These are phyloP conservation scores for Trichoderma guizhouense DNA, from an alignment of 2,329 filamentous ascomycete genomes.

Conservation along the genomic window DNA sequence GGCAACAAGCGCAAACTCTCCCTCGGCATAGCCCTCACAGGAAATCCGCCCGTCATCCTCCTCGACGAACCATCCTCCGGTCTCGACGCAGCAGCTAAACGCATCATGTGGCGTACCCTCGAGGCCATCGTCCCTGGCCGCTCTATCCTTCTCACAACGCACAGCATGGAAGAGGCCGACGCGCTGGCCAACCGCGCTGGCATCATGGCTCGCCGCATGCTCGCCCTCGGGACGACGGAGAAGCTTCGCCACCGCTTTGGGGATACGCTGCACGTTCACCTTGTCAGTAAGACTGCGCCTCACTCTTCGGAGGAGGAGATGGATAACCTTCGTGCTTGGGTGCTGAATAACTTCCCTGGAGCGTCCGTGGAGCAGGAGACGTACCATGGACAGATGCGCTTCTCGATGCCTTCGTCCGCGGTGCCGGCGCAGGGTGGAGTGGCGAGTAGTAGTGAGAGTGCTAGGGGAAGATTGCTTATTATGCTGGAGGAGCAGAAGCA, in stretches of 20 bases:
- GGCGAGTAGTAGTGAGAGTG: conserved; percentile 31
- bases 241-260: conserved; percentile 67
- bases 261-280: conserved; percentile 70
- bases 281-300: conserved; percentile 69
- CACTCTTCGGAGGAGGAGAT: conserved; percentile 67
- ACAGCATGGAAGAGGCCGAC: conserved; percentile 79
- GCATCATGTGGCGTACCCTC: conserved; percentile 73
- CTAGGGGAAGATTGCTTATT: conserved; percentile 65
- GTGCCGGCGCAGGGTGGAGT: not conserved
- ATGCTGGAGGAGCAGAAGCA: conserved; percentile 66
- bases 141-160: conserved; percentile 69
- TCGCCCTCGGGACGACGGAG: conserved; percentile 70
- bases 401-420: conserved; percentile 55
- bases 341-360: conserved; percentile 55
- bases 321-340: conserved; percentile 62
- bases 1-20: conserved; percentile 76
- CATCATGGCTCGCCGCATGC: conserved; percentile 76
- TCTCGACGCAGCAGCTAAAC: conserved; percentile 71
- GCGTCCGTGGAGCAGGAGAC: conserved; percentile 70
- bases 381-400: conserved; percentile 81
- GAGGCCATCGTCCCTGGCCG: conserved; percentile 62
- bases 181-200: conserved; percentile 61
- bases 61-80: conserved; percentile 72
- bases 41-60: conserved; percentile 68
- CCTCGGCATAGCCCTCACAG: conserved; percentile 71